phyloP scores from a whole-genome alignment of 176 grass and related monocot genomes.

The Zoysia pacifica region DNA sequence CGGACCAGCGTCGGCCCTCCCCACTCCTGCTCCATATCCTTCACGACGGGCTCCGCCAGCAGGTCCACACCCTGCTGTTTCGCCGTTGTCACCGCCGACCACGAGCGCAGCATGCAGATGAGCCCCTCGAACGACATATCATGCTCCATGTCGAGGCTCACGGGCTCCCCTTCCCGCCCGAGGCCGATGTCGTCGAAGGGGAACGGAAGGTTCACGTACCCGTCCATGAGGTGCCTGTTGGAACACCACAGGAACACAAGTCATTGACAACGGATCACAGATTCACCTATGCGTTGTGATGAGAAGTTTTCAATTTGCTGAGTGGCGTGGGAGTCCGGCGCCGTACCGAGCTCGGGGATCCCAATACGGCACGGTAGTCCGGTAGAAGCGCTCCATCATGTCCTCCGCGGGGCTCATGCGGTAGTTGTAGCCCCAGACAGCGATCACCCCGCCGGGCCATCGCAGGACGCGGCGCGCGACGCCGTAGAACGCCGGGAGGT shows the following conservation, averaged over 20 bases:
- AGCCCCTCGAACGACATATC: constrained; percentile 41
- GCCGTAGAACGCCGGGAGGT: constrained; percentile 48
- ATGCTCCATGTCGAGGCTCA: constrained; percentile 33
- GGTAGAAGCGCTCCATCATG: constrained; percentile 11
- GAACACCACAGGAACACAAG: not conserved
- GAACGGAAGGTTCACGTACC: constrained; percentile 45
- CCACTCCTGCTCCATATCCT: constrained; percentile 41
- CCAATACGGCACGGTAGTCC: constrained; percentile 33
- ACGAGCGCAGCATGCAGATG: constrained; percentile 32
- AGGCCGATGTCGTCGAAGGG: constrained; percentile 46
- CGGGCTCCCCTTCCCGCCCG: constrained; percentile 35
- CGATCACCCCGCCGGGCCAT: constrained; percentile 45
- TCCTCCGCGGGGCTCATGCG: constrained; percentile 35
- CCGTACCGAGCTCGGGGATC: constrained; percentile 25
- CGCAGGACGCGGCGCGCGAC: constrained; percentile 29
- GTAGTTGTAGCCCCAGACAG: constrained; percentile 54
- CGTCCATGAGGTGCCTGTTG: not conserved
- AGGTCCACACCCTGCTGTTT: constrained; percentile 41
- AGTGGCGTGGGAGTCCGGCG: not conserved
- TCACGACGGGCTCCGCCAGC: constrained; percentile 31
- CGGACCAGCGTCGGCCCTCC: constrained; percentile 25
- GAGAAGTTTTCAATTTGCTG: not conserved
- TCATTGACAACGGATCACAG: not conserved
- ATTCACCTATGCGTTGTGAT: not conserved
- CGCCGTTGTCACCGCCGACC: constrained; percentile 31